Base-by-base conservation (phyloP, 441 rosid species). In the Populus hybrid region DNA sequence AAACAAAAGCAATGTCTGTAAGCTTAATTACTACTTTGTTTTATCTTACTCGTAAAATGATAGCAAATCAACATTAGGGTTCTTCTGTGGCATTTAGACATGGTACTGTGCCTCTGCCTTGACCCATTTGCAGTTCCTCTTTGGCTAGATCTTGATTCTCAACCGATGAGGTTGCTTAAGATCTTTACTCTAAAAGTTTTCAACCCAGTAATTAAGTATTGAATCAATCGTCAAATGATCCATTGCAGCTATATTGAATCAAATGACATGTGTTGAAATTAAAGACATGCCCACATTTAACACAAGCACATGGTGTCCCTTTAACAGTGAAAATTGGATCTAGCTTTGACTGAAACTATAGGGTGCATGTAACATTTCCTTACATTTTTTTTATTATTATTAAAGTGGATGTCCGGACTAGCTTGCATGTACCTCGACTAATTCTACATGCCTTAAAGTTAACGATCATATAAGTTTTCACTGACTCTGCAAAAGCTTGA, bases 381-480 rank as follows among this genome's bases (percentile, higher is more conserved):
- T 28, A 0, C 29, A 28, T 28, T 28, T 28, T 28, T 28, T 28
- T 28, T 2, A 28, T 3, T n/a, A n/a, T n/a, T n/a, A 36, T 36
- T 36, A 36, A 36, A 0, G 2, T 36, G 0, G 10, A 2, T 36
- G 40, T 36, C 0, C 1, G n/a, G n/a, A n/a, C n/a, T n/a, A n/a
- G n/a, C n/a, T n/a, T n/a, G n/a, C n/a, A n/a, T n/a, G n/a, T n/a
- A n/a, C n/a, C n/a, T n/a, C n/a, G n/a, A n/a, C n/a, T n/a, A n/a
- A n/a, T n/a, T n/a, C n/a, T n/a, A n/a, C n/a, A n/a, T n/a, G n/a
- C n/a, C n/a, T n/a, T n/a, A n/a, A n/a, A n/a, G n/a, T n/a, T n/a
- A n/a, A n/a, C n/a, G n/a, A n/a, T n/a, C n/a, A n/a, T n/a, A n/a
- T n/a, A n/a, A n/a, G n/a, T n/a, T n/a, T n/a, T 1, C 1, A 24